Percentiles rank a stretch among this genome's conserved stretches.
Conservation (phyloP, 1,284 basidiomycete species). For the Apiotrichum siamense region DNA sequence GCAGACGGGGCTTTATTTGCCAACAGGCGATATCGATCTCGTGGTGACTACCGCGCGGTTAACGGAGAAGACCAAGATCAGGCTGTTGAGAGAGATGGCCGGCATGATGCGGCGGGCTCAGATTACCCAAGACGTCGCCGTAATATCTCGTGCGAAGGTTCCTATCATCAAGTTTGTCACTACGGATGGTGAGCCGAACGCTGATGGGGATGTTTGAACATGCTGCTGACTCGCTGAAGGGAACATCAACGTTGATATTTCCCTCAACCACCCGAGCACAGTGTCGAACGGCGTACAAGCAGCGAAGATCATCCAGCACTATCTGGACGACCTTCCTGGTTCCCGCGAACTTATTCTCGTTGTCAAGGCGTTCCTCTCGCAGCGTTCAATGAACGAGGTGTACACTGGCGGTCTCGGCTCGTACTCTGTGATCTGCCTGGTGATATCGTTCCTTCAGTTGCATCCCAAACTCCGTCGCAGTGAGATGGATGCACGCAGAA, state of each 20-base stretch:
- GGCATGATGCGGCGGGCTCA: conserved; percentile 49
- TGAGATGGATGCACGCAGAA: conserved; percentile 78
- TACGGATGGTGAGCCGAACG: conserved; percentile 50
- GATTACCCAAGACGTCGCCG: conserved; percentile 57
- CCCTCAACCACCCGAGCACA: conserved; percentile 62
- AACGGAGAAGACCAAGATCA: conserved; percentile 39
- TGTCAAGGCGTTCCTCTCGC: conserved; percentile 82
- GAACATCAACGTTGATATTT: conserved; percentile 80
- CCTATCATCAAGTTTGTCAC: conserved; percentile 92
- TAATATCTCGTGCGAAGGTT: conserved; percentile 84
- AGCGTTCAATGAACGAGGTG: conserved; percentile 94
- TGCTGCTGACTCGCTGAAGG: conserved; percentile 49
- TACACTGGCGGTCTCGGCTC: conserved; percentile 91
- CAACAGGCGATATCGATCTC: conserved; percentile 64
- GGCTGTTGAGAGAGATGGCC: conserved; percentile 47
- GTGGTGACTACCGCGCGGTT: conserved; percentile 49
- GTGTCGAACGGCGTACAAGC: conserved; percentile 69
- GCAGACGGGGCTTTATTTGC: conserved; percentile 90
- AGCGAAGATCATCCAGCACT: conserved; percentile 73
- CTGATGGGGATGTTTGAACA: no score
- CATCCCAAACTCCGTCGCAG: conserved; percentile 87
- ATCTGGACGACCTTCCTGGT: conserved; percentile 67
- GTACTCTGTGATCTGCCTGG: conserved; percentile 89
- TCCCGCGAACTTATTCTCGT: conserved; percentile 75
- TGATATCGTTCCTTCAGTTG: conserved; percentile 89